Evolutionary conservation across 2,329 filamentous ascomycete species (phyloP), one percentile per base, ranked within the genome.

Genomic region (Pseudogymnoascus sp.): DNA sequence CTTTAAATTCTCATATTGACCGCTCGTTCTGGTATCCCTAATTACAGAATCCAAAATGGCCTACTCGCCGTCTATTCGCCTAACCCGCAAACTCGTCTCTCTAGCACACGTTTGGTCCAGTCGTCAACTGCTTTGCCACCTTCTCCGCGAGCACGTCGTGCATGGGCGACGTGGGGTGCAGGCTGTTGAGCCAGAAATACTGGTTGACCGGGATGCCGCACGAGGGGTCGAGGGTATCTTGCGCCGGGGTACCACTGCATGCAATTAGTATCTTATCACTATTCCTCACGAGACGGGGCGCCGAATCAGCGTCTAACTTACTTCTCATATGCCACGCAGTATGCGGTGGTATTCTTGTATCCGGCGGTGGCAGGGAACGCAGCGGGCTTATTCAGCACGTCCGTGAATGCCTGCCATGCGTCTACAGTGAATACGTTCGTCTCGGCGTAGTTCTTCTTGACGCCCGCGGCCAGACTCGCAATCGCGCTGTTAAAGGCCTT

Each of bases 111-210:
- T 76, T 78, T 0, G 77, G 77, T 2, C 75, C 77, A 10, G 68
- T 72, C 6, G 64, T 64, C 66, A 82, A 66, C 3, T 73, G 70
- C 61, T 73, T 70, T 2, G 78, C 76, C 43, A 86, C 74, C 60
- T 75, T 71, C 63, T 81, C 73, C 0, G 85, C 85, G 6, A 85
- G 79, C 5, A 81, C 81, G 61, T 86, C 82, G 66, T 88, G 84
- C 61, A 87, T 79, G 0, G 83, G 79, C 70, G 82, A 85, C 0
- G 85, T 88, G n/a, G 86, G 85, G 69, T 88, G 86, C 66, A 88
- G 71, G 40, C 72, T 77, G 68, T 88, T 87, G 31, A 87, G 74
- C 85, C 85, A 88, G 68, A 88, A 81, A 70, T 87, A 88, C 73
- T 87, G 75, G 69, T 87, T 82, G 2, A 86, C 83, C 0, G 82